A percentile compares a stretch with the other conserved stretches of the same genome.
Conservation (phyloP, 345 rosid species). For the Toxicodendron radicans region DNA sequence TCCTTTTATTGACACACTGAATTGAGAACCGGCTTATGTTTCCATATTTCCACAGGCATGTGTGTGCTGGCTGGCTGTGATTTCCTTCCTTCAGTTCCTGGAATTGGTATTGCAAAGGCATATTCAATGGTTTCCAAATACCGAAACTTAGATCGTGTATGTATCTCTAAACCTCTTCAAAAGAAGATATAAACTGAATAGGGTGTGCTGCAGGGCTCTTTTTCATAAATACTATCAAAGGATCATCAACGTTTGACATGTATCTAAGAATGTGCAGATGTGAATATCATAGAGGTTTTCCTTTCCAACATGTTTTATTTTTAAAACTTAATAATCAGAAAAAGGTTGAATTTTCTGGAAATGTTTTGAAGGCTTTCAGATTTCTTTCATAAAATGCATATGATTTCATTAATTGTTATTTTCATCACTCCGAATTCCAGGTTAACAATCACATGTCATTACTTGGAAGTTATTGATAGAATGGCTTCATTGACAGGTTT, state of each 20-base stretch:
- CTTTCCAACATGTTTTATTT: not conserved
- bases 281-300: not conserved
- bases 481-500: conserved; percentile 39
- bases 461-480: not conserved
- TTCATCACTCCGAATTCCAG: not conserved
- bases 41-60: conserved; percentile 57
- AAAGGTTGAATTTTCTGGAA: not conserved
- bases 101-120: conserved; percentile 83
- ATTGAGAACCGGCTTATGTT: conserved; percentile 10
- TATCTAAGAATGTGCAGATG: not conserved
- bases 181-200: not conserved
- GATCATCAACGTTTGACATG: not conserved
- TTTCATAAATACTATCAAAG: not conserved
- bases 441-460: not conserved
- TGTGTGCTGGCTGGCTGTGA: conserved; percentile 95
- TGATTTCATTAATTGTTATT: not conserved
- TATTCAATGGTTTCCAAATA: conserved; percentile 69
- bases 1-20: not conserved
- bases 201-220: not conserved
- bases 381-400: not conserved
- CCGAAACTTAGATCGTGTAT: conserved; percentile 72
- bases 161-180: conserved; percentile 23
- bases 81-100: conserved; percentile 88
- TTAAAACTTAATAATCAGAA: not conserved
- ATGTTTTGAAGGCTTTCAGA: not conserved